Base-by-base conservation (phyloP, 495 filamentous ascomycete genomes). In the Neurospora tetraspora region DNA sequence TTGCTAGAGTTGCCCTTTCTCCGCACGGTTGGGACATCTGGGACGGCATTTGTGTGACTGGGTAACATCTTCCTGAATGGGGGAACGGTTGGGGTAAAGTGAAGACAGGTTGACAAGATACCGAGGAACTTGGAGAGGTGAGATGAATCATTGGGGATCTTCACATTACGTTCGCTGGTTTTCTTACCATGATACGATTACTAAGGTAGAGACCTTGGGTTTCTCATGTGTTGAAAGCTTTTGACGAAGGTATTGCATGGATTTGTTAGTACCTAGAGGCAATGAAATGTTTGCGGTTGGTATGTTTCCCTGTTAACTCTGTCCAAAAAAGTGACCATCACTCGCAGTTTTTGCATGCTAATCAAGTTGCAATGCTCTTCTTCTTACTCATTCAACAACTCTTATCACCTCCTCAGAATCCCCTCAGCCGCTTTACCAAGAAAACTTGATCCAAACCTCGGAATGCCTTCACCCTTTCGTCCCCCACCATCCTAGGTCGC, bases 51-150 rank as follows among this genome's bases (percentile, higher is more conserved):
- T 65, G 27, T 18, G 2, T 61, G 47, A 65, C 27, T 65, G 53
- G 53, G 53, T 65, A 65, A 65, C 53, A 65, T 65, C 53, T 65
- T 65, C 53, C 53, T 65, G 53, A 9, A 65, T 65, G 53, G 53
- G 23, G 53, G 53, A 16, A 8, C 23, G 16, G 53, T 61, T 61
- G 53, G 53, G 27, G 53, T 65, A 65, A 65, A 20, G 8, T 23
- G n/a, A 47, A 31, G 27, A 65, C 27, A 34, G 14, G 53, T 34
- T 65, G 7, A 18, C 5, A 65, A 34, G 27, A 65, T 65, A 9
- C 53, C 53, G 53, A 65, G 53, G 53, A 34, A 65, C 53, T 27
- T 14, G n/a, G 45, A 12, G n/a, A 6, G 0, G 1, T 47, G n/a
- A 0, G 18, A n/a, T 45, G 42, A 1, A 20, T 20, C 8, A 53